phyloP scores from a whole-genome alignment of 2,329 filamentous ascomycete species.

The Colletotrichum theobromicola region DNA sequence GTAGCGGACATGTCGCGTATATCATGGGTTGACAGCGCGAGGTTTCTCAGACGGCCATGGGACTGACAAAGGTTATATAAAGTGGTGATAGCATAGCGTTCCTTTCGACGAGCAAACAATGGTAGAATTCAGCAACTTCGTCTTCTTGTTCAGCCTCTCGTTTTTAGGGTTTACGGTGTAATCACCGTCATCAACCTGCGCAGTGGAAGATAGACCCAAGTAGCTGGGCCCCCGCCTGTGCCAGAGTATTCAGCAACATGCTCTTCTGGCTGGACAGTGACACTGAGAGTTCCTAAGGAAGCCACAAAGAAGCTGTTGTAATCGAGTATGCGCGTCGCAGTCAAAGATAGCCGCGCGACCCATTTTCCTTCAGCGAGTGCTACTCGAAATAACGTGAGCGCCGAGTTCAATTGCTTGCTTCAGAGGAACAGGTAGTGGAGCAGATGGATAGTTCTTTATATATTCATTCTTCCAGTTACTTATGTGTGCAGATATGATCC shows the following conservation, averaged over 20 bases:
- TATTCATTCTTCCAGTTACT: not conserved
- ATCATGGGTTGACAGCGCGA: no score
- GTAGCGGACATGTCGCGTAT: no score
- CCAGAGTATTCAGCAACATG: not conserved
- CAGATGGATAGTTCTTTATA: not conserved
- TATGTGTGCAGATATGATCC: not conserved
- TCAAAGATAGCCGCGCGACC: not conserved
- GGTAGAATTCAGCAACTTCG: no score
- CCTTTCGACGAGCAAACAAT: no score
- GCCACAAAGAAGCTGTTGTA: not conserved
- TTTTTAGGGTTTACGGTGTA: no score
- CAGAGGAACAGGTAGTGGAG: not conserved
- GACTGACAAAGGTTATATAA: no score
- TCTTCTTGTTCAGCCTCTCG: no score
- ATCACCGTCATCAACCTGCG: no score
- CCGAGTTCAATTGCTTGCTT: no score
- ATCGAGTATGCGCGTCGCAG: not conserved
- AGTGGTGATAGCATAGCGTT: no score
- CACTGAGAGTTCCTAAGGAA: not conserved
- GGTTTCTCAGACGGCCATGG: no score
- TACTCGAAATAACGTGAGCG: not conserved
- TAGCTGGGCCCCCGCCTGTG: not conserved
- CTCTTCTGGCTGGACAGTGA: not conserved
- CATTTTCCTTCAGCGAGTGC: not conserved
- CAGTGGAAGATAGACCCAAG: fast-evolving